Base-by-base conservation (phyloP, 495 filamentous ascomycete genomes). In the Xylaria palmicola region DNA sequence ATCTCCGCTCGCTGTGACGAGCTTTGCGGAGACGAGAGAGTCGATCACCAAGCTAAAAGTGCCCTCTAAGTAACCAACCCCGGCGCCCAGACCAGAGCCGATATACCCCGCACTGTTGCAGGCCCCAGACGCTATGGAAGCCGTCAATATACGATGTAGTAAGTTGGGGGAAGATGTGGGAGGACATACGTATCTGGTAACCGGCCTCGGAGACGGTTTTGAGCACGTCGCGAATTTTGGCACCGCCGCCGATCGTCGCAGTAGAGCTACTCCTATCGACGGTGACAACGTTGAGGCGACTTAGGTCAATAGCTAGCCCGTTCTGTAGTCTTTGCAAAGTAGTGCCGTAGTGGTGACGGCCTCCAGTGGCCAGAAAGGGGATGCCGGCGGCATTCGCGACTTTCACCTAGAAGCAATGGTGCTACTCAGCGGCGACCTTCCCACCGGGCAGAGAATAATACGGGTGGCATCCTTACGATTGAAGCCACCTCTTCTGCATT, bases 1-100 rank as follows among this genome's bases (percentile, higher is more conserved):
- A 1, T 63, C 52, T 0, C 77, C 77, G 4, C 65, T 20, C 0
- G 71, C 72, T 2, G 70, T 73, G 13, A 79, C 62, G 4, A 81
- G 22, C 1, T 60, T 51, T 1, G 71, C 71, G 4, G 68, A 73
- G 5, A 65, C 5, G 4, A 81, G 64, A 0, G 66, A 59, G 60
- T 81, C 79, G 4, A 71, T 56, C 3, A 65, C 66, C 6, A 77
- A 58, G 6, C 80, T 78, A 48, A 74, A 69, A 4, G 69, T 36
- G 1, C 77, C 78, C 34, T 74, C 59, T 7, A 71, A 58, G 17
- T 26, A 45, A 4, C 77, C 75, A 2, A 77, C 34, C n/a, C 77
- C 78, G 13, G 62, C 79, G 12, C 80, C 79, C 24, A 81, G 10
- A 24, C 43, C 43, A 22, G 43, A 47, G 43, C 43, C 43, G 10